Evolutionary conservation across 2,329 filamentous ascomycete species (phyloP).

Genomic region (Microdochium paspali): DNA sequence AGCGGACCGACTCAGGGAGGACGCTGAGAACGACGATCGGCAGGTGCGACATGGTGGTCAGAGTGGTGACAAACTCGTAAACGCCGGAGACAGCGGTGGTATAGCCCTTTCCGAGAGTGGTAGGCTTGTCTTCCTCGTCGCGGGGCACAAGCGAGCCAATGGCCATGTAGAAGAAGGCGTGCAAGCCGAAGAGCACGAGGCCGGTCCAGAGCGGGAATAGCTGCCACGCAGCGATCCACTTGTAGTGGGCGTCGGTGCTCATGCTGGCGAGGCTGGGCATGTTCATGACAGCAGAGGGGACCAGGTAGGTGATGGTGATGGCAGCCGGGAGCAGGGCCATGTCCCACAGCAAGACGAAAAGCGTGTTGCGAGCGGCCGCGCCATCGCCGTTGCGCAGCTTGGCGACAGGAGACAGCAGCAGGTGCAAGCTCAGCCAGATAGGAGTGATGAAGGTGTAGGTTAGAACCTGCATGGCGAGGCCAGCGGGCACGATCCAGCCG

Average conservation of each 20-base stretch:
- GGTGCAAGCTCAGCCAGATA: not conserved
- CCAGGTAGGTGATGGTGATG: not conserved
- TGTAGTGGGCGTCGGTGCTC: not conserved
- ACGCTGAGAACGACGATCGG: not conserved
- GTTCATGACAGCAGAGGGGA: not conserved
- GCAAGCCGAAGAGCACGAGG: not conserved
- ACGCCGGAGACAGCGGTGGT: not conserved
- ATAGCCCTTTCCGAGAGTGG: not conserved
- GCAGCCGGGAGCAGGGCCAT: not conserved
- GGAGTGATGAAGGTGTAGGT: not conserved
- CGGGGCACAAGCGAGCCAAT: not conserved
- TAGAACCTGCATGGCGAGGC: not conserved
- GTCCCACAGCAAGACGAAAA: not conserved
- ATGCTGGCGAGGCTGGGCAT: not conserved
- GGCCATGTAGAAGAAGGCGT: not conserved
- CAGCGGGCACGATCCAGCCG: not conserved
- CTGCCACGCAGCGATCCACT: not conserved
- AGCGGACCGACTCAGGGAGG: not conserved
- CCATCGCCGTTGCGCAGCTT: not conserved
- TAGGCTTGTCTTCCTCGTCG: not conserved
- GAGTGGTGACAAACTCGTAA: not conserved
- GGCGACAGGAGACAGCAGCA: not conserved
- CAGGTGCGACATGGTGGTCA: not conserved
- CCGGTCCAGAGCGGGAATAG: not conserved
- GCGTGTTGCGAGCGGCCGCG: not conserved